Conservation (phyloP, 495 filamentous ascomycete genomes). For the Aspergillus avenaceus region DNA sequence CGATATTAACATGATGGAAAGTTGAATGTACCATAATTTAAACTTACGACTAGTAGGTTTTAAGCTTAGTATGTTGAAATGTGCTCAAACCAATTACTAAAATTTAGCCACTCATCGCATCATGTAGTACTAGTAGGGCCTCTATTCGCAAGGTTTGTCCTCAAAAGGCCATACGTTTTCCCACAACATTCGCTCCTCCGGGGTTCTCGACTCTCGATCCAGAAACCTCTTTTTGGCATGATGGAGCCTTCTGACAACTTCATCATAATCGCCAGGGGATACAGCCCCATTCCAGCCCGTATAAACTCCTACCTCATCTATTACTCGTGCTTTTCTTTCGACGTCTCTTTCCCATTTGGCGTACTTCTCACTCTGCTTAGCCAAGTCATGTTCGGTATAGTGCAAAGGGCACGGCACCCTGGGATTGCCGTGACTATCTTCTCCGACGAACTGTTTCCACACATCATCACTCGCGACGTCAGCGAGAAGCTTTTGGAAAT, state of each 20-base stretch:
- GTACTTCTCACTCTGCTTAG: neutral
- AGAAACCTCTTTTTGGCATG: conserved; percentile 3
- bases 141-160: no score
- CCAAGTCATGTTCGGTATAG: neutral
- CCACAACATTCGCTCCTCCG: neutral
- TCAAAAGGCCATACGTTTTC: conserved; percentile 7
- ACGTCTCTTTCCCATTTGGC: conserved; percentile 9
- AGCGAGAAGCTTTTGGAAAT: conserved; percentile 2
- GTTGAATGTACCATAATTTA: no score
- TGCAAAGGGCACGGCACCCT: conserved; percentile 1
- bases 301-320: conserved; percentile 7
- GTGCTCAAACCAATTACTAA: no score
- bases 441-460: conserved; percentile 4
- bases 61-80: no score
- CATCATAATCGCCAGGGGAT: conserved; percentile 5
- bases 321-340: conserved; percentile 1
- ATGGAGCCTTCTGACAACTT: neutral
- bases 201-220: conserved; percentile 2
- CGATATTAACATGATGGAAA: no score
- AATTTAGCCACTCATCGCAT: no score
- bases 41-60: no score
- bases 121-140: no score
- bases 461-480: neutral
- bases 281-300: conserved; percentile 10
- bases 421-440: neutral